Evolutionary conservation across 768 basidiomycete species (phyloP).

Genomic region (Naganishia onofrii): DNA sequence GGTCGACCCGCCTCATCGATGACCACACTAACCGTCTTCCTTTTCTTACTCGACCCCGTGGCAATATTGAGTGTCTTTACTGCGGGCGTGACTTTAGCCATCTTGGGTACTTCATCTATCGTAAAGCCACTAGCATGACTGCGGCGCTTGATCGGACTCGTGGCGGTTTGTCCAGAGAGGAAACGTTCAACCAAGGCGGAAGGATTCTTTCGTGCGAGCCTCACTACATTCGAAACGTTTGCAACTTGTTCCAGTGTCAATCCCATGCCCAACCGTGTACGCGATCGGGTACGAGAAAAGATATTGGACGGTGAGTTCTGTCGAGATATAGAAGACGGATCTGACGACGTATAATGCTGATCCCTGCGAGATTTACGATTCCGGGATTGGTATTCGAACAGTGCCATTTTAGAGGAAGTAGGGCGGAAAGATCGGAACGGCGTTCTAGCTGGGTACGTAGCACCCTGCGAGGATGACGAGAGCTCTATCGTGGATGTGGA

Average conservation of each 20-base stretch:
- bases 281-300: slow-evolving; percentile 15
- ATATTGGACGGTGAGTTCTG: slow-evolving; percentile 3
- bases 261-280: slow-evolving; percentile 19
- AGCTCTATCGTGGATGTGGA: not conserved
- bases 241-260: slow-evolving; percentile 14
- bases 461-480: not conserved
- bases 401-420: slow-evolving; percentile 1
- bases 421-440: slow-evolving; percentile 12
- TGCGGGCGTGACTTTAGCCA: not conserved
- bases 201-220: slow-evolving; percentile 15
- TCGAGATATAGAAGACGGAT: not conserved
- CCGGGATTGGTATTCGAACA: slow-evolving; percentile 15
- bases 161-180: slow-evolving; percentile 13
- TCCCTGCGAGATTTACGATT: not conserved
- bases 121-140: slow-evolving; percentile 4
- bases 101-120: slow-evolving; percentile 4
- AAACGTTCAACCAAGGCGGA: slow-evolving; percentile 13
- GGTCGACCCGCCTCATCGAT: slow-evolving; percentile 27
- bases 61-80: slow-evolving; percentile 15
- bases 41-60: slow-evolving; percentile 29
- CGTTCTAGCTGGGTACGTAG: not conserved
- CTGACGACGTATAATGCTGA: not conserved
- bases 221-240: slow-evolving; percentile 5
- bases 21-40: slow-evolving; percentile 29
- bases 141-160: slow-evolving; percentile 11